Evolutionary conservation across 805 yeast genomes (phyloP).

Genomic region (Isabelozyma gotoi): DNA sequence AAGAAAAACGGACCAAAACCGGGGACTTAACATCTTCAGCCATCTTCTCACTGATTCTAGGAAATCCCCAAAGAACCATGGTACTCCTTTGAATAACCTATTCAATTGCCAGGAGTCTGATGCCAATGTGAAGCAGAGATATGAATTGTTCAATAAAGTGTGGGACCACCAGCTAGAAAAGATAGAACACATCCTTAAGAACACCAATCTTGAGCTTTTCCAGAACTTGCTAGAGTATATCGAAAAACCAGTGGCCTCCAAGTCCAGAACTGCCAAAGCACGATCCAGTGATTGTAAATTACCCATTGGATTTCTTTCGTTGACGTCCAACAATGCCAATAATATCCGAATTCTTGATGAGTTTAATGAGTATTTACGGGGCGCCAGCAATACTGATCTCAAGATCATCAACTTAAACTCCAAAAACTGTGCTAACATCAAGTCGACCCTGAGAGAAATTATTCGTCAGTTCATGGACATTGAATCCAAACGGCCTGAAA

Average conservation of each 20-base stretch:
- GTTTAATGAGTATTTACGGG: slow-evolving; percentile 18
- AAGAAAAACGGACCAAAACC: not conserved
- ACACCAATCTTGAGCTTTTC: slow-evolving; percentile 32
- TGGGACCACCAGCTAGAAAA: slow-evolving; percentile 29
- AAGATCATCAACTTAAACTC: slow-evolving; percentile 28
- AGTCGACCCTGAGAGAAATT: slow-evolving; percentile 31
- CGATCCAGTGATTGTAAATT: slow-evolving; percentile 14
- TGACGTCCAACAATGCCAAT: slow-evolving; percentile 42
- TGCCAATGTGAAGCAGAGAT: slow-evolving; percentile 20
- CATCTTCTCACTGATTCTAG: slow-evolving; percentile 2
- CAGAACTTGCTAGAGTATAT: slow-evolving; percentile 24
- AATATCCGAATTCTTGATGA: slow-evolving; percentile 39
- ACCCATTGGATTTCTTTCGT: slow-evolving; percentile 32
- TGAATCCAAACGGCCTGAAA: slow-evolving; percentile 7
- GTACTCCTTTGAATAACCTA: slow-evolving; percentile 23
- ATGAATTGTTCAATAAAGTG: slow-evolving; percentile 17
- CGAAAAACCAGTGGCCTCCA: slow-evolving; percentile 7
- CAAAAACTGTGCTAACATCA: slow-evolving; percentile 32
- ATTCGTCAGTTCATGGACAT: slow-evolving; percentile 28
- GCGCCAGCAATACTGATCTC: slow-evolving; percentile 7
- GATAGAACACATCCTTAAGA: slow-evolving; percentile 27
- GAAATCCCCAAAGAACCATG: not conserved
- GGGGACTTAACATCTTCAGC: not conserved
- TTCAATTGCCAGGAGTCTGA: slow-evolving; percentile 22
- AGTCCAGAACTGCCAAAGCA: not conserved